A percentile compares a stretch with the other conserved stretches of the same genome.
phyloP scores from a whole-genome alignment of 768 basidiomycete species.

The Sporobolomyces roseus region DNA sequence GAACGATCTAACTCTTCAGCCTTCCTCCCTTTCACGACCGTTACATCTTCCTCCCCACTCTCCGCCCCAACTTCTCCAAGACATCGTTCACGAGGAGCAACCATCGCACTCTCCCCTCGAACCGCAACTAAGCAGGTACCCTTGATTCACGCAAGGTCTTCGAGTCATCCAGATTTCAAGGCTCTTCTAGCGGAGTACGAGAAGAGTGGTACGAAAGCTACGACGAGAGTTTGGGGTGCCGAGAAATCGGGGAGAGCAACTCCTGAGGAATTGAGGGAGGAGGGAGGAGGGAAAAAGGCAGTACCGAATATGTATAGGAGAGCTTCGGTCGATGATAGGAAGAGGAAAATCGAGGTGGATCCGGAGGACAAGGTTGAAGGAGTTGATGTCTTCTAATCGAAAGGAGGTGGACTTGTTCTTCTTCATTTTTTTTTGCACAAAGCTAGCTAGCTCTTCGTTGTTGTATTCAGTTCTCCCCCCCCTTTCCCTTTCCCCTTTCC shows the following conservation, averaged over 20 bases:
- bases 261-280: neutral
- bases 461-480: neutral
- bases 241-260: neutral
- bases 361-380: conserved; percentile 9
- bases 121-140: neutral
- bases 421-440: too few relatives aligned
- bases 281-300: neutral
- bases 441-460: too few relatives aligned
- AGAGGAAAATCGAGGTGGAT: neutral
- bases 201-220: conserved; percentile 2
- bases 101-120: conserved; percentile 10
- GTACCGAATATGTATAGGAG: neutral
- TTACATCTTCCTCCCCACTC: neutral
- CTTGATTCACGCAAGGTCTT: conserved; percentile 21
- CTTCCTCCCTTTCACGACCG: neutral
- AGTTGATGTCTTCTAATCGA: neutral
- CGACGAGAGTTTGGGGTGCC: conserved; percentile 22
- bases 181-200: conserved; percentile 18
- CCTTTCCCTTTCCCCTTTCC: neutral
- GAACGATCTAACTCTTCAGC: neutral
- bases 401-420: too few relatives aligned
- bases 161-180: conserved; percentile 32
- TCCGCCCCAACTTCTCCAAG: neutral
- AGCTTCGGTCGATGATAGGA: conserved; percentile 3
- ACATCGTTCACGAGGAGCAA: conserved; percentile 9